Evolutionary conservation across 768 basidiomycete species (phyloP).

Genomic region (Pleurotus djamor): DNA sequence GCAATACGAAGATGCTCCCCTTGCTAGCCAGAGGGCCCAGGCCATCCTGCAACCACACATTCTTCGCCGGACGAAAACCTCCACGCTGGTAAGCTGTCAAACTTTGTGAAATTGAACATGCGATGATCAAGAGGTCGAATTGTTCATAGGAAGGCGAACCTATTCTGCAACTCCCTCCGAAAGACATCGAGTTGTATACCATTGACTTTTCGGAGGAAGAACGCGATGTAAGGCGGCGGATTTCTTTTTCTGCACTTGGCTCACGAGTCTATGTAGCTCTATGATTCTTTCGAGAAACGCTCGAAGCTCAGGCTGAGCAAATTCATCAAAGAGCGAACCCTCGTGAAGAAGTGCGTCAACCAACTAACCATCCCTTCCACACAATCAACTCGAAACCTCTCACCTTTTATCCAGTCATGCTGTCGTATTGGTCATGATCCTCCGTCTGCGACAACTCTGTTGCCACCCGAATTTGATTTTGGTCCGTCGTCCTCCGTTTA

Average conservation of each 20-base stretch:
- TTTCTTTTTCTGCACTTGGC: not conserved
- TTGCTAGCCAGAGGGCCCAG: slow-evolving; percentile 68
- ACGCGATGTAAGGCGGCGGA: slow-evolving; percentile 40
- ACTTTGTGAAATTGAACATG: not conserved
- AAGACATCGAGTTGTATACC: slow-evolving; percentile 55
- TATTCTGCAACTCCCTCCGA: slow-evolving; percentile 60
- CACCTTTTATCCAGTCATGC: not conserved
- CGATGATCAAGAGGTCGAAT: no score
- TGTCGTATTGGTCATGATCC: slow-evolving; percentile 56
- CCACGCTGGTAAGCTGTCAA: slow-evolving; percentile 24
- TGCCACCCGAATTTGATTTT: slow-evolving; percentile 72
- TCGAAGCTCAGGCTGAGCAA: slow-evolving; percentile 55
- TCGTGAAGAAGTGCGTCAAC: slow-evolving; percentile 65
- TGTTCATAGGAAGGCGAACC: slow-evolving; percentile 56
- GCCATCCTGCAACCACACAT: slow-evolving; percentile 64
- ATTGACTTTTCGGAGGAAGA: slow-evolving; percentile 68
- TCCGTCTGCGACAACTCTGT: slow-evolving; percentile 73
- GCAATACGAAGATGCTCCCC: slow-evolving; percentile 53
- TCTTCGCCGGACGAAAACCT: slow-evolving; percentile 73
- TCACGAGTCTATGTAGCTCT: slow-evolving; percentile 35
- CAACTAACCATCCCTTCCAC: slow-evolving; percentile 33
- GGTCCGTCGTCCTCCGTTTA: slow-evolving; percentile 28
- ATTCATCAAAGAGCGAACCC: slow-evolving; percentile 61
- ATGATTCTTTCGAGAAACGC: slow-evolving; percentile 53
- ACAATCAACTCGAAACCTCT: no score